phyloP scores from a whole-genome alignment of 108 stramenopile species.

The Tribonema minus region DNA sequence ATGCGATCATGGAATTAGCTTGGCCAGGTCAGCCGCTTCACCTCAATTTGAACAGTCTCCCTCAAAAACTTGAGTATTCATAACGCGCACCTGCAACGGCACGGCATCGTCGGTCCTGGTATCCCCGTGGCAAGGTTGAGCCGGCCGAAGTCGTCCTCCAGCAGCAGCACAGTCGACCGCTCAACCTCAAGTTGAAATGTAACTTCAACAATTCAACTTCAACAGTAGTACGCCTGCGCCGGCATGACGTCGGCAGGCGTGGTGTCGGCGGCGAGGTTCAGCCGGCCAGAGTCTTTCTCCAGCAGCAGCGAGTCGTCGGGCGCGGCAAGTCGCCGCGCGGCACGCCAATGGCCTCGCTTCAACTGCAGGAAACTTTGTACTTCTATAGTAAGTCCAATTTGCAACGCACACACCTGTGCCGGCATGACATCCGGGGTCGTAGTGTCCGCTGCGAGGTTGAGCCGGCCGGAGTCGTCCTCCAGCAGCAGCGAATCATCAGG shows the following conservation, averaged over 20 bases:
- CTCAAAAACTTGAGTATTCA: too few species aligned
- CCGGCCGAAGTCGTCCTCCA: conserved; percentile 42
- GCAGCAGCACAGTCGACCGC: too few species aligned
- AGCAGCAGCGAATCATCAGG: conserved; percentile 50
- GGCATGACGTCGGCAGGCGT: too few species aligned
- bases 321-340: conserved; percentile 33
- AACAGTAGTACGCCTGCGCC: too few species aligned
- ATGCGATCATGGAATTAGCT: too few species aligned
- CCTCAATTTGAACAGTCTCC: too few species aligned
- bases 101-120: too few species aligned
- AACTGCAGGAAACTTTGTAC: conserved; percentile 29
- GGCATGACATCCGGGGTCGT: too few species aligned
- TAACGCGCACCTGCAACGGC: too few species aligned
- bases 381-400: conserved; percentile 49
- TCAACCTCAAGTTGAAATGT: too few species aligned
- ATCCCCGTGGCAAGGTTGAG: neutral
- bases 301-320: conserved; percentile 44
- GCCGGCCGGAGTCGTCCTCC: conserved; percentile 42
- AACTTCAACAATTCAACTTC: conserved; percentile 46
- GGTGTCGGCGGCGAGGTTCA: conserved; percentile 4
- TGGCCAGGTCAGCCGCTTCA: too few species aligned
- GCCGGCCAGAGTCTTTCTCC: conserved; percentile 10
- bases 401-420: too few species aligned
- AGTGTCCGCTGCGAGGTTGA: conserved; percentile 3
- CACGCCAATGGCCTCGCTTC: neutral